Evolutionary conservation across 2,329 filamentous ascomycete genomes (phyloP).

Genomic region (Penicillium sp.): DNA sequence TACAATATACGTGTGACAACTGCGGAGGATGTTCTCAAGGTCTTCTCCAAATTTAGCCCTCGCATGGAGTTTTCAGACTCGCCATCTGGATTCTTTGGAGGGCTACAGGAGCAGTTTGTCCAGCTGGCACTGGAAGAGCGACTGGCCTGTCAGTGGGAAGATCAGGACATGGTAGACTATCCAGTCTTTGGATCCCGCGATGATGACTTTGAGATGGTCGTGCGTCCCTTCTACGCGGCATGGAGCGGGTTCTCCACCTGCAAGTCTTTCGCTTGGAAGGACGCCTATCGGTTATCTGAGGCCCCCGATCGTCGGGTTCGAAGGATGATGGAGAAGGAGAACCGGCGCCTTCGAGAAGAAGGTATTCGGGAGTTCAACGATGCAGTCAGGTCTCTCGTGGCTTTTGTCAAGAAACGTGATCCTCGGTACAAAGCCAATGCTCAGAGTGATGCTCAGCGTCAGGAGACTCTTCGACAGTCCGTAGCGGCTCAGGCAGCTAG

Average conservation of each 20-base stretch:
- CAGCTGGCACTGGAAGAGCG: constrained; percentile 81
- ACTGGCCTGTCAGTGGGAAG: constrained; percentile 73
- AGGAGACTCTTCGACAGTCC: constrained; percentile 76
- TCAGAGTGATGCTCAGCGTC: constrained; percentile 79
- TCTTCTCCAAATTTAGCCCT: constrained; percentile 81
- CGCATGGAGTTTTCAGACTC: constrained; percentile 80
- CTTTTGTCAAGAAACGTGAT: constrained; percentile 90
- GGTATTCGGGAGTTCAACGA: constrained; percentile 90
- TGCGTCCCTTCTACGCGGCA: constrained; percentile 77
- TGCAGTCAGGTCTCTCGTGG: constrained; percentile 81
- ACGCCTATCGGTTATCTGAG: constrained; percentile 80
- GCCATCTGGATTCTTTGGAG: constrained; percentile 82
- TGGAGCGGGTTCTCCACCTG: constrained; percentile 84
- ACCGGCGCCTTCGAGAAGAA: constrained; percentile 81
- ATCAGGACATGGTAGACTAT: constrained; percentile 67
- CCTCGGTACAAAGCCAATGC: constrained; percentile 79
- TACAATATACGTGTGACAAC: constrained; percentile 78
- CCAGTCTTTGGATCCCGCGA: constrained; percentile 81
- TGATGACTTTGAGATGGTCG: constrained; percentile 76
- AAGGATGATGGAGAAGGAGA: constrained; percentile 93
- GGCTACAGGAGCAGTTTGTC: constrained; percentile 76
- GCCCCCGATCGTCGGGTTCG: constrained; percentile 84
- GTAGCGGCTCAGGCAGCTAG: constrained; percentile 83
- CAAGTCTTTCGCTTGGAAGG: constrained; percentile 89
- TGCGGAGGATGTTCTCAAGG: constrained; percentile 74